Evolutionary conservation across 371 early-diverging fungal genomes (phyloP), one percentile per base, ranked within the genome.

Genomic region (Furculomyces boomerangus): DNA sequence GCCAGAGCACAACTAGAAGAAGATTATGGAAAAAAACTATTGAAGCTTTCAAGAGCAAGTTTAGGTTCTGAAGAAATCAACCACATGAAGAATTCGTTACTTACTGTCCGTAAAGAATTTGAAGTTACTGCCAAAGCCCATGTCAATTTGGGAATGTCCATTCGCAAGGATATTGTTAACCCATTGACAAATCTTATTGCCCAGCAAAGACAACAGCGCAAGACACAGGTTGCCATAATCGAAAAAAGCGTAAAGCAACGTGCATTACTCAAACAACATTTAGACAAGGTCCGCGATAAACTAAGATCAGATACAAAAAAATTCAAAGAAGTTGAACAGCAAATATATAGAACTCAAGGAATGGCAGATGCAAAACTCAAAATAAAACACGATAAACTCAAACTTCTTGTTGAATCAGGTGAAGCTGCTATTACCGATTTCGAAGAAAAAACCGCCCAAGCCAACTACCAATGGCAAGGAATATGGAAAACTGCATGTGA

Each of bases 51-150:
- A 13, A 86, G 84, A 54, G 60, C 71, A 1, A 81, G 80, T 29
- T 71, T 84, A 27, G 84, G 90, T 0, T 78, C 76, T 51, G 92
- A 93, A 57, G 95, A 94, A 58, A 76, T 77, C n/a, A 90, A 90
- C 83, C 86, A 72, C 46, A 60, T 54, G 3, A 49, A 58, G n/a
- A 32, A 70, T 71, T 28, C 79, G 66, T 64, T 93, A 16, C 77
- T 77, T 30, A 71, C 83, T 1, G 75, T 87, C 3, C 65, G 81
- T n/a, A 72, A 64, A 29, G 90, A 93, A 66, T 66, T 89, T 47
- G 94, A 92, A 61, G 65, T 68, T 26, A 75, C 75, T 1, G 88
- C 85, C 2, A 72, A 80, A 30, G 75, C 84, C 5, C 86, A 89
- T 54, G 53, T 83, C 49, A 87, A 87, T 25, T 57, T 92, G 37